Evolutionary conservation across 2,329 filamentous ascomycete species (phyloP).

Genomic region (Trichoderma hamatum): DNA sequence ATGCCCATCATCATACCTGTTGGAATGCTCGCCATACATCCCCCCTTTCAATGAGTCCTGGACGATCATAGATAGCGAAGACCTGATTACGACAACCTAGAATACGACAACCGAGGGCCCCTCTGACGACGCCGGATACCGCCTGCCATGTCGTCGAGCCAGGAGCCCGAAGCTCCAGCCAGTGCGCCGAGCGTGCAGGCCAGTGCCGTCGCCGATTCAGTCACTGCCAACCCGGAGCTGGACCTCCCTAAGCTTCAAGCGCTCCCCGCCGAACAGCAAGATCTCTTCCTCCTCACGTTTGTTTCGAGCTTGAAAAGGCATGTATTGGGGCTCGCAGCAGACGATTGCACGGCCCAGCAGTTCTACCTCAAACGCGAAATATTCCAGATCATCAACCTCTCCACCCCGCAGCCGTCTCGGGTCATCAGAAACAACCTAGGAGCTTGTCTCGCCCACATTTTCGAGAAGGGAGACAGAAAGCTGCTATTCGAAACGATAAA

Average conservation of each 20-base stretch:
- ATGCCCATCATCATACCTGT: slow-evolving; percentile 26
- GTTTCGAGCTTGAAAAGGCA: slow-evolving; percentile 81
- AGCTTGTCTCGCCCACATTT: slow-evolving; percentile 78
- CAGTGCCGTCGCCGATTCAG: slow-evolving; percentile 43
- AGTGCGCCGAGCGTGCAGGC: slow-evolving; percentile 35
- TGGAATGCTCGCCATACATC: slow-evolving; percentile 17
- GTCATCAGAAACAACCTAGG: slow-evolving; percentile 90
- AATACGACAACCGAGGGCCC: slow-evolving; percentile 21
- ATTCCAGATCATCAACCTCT: slow-evolving; percentile 86
- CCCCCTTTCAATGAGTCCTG: slow-evolving; percentile 17
- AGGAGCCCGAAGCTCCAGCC: slow-evolving; percentile 42
- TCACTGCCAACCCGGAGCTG: slow-evolving; percentile 71
- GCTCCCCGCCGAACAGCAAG: slow-evolving; percentile 91
- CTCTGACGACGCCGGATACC: slow-evolving; percentile 29
- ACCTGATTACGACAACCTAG: slow-evolving; percentile 19
- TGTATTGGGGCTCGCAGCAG: slow-evolving; percentile 71
- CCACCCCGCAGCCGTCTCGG: slow-evolving; percentile 80
- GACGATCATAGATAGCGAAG: background rate
- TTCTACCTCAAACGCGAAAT: slow-evolving; percentile 91
- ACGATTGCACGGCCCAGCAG: slow-evolving; percentile 86
- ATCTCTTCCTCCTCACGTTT: slow-evolving; percentile 89
- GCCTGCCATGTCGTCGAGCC: slow-evolving; percentile 42
- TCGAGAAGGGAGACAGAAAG: slow-evolving; percentile 84
- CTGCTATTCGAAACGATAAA: slow-evolving; percentile 93
- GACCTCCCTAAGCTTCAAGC: slow-evolving; percentile 87